Evolutionary conservation across 1,139 yeast genomes (phyloP).

Genomic region (Hansenula lynferdii): DNA sequence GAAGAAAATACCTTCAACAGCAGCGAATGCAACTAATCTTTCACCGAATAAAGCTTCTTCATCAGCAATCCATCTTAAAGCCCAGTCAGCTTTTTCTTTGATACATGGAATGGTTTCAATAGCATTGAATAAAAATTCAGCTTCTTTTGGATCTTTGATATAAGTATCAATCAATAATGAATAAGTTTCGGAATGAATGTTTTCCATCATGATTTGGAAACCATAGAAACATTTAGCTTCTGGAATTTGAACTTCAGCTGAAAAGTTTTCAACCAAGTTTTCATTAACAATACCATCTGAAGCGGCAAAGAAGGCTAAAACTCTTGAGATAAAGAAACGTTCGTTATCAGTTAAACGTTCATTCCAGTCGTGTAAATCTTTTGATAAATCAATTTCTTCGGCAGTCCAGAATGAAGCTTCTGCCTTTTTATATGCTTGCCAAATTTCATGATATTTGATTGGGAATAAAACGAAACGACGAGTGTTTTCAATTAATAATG

Average conservation of each 20-base stretch:
- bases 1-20: conserved; percentile 98
- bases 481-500: conserved; percentile 79
- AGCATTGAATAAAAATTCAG: conserved; percentile 85
- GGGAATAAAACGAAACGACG: conserved; percentile 95
- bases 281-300: conserved; percentile 98
- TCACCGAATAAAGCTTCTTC: conserved; percentile 86
- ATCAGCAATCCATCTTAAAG: conserved; percentile 91
- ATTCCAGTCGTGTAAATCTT: conserved; percentile 91
- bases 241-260: conserved; percentile 94
- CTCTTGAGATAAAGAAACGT: conserved; percentile 84
- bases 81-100: conserved; percentile 97
- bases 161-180: conserved; percentile 91
- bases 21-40: conserved; percentile 97
- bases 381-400: conserved; percentile 94
- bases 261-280: conserved; percentile 93
- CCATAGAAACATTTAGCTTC: conserved; percentile 99
- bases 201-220: conserved; percentile 99
- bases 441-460: conserved; percentile 93
- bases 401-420: conserved; percentile 99
- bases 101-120: conserved; percentile 93
- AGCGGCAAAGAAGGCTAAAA: conserved; percentile 97
- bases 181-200: conserved; percentile 96
- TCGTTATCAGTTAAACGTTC: conserved; percentile 80
- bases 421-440: conserved; percentile 99
- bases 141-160: conserved; percentile 91